phyloP scores from a whole-genome alignment of 106 monocot species.

The Acorus gramineus region DNA sequence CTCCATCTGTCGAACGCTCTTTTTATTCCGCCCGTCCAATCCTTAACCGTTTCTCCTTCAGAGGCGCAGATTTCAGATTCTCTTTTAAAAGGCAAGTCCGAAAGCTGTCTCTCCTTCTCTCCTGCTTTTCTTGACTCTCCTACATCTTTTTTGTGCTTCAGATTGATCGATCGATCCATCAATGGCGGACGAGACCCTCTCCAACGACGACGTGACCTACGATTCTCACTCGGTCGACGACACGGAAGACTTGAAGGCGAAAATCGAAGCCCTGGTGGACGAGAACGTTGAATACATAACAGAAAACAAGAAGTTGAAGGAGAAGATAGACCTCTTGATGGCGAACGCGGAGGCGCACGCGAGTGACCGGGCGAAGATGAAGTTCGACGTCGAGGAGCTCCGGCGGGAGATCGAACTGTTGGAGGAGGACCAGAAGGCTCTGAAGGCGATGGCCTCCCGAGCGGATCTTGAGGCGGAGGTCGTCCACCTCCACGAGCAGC shows the following conservation, averaged over 20 bases:
- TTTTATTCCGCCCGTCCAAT: no score
- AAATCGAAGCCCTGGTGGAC: no score
- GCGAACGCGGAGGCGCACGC: background rate
- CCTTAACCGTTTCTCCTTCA: no score
- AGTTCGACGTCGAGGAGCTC: background rate
- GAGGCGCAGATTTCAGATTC: no score
- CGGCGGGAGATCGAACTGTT: background rate
- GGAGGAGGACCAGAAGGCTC: background rate
- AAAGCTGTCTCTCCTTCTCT: no score
- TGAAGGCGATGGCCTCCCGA: constrained; percentile 12
- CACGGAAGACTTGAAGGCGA: no score
- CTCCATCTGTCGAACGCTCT: no score
- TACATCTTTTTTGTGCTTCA: no score
- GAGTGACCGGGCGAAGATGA: background rate
- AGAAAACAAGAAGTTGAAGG: no score
- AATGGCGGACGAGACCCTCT: background rate
- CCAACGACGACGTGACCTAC: background rate
- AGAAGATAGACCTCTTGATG: background rate
- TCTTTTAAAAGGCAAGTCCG: no score
- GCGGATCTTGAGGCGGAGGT: constrained; percentile 22
- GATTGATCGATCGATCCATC: background rate
- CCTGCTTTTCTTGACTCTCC: no score
- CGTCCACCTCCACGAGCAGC: constrained; percentile 16
- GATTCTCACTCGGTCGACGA: background rate
- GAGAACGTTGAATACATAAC: no score